Conservation (phyloP, 345 rosid species). For the Arabidopsis suecica region DNA sequence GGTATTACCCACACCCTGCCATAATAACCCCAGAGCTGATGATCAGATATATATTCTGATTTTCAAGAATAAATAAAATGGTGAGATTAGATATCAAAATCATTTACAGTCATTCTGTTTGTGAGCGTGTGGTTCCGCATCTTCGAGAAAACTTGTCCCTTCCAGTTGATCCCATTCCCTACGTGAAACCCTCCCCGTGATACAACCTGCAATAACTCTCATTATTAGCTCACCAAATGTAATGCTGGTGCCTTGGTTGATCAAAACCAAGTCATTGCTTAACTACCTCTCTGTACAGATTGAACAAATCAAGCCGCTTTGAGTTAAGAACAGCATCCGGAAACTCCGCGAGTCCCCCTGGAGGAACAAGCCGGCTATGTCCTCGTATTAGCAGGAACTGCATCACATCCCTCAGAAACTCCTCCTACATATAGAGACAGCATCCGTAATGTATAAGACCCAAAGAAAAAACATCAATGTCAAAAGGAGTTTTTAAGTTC, state of each 20-base stretch:
- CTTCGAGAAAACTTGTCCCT: slow-evolving; percentile 99
- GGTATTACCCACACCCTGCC: slow-evolving; percentile 96
- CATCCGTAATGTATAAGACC: neutral
- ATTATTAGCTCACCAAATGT: slow-evolving; percentile 27
- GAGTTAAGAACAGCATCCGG: slow-evolving; percentile 98
- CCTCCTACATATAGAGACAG: slow-evolving; percentile 70
- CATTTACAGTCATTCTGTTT: slow-evolving; percentile 93
- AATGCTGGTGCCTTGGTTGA: slow-evolving; percentile 12
- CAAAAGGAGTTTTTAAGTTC: neutral
- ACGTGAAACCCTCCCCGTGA: slow-evolving; percentile 99
- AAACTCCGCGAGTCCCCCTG: slow-evolving; percentile 89
- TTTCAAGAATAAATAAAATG: slow-evolving; percentile 5
- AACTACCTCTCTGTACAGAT: slow-evolving; percentile 93
- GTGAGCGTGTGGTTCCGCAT: slow-evolving; percentile 98
- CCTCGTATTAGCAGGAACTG: slow-evolving; percentile 93
- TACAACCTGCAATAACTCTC: slow-evolving; percentile 70
- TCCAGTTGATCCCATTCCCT: slow-evolving; percentile 99
- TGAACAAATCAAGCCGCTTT: slow-evolving; percentile 94
- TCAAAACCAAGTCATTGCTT: slow-evolving; percentile 9
- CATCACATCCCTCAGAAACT: slow-evolving; percentile 96
- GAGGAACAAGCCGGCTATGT: slow-evolving; percentile 96
- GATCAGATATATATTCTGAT: neutral
- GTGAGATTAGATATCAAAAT: slow-evolving; percentile 19
- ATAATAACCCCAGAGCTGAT: slow-evolving; percentile 5
- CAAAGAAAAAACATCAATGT: slow-evolving; percentile 5